These are phyloP conservation scores for Lipomyces japonicus DNA, from an alignment of 805 yeast species.

Conservation along the genomic window DNA sequence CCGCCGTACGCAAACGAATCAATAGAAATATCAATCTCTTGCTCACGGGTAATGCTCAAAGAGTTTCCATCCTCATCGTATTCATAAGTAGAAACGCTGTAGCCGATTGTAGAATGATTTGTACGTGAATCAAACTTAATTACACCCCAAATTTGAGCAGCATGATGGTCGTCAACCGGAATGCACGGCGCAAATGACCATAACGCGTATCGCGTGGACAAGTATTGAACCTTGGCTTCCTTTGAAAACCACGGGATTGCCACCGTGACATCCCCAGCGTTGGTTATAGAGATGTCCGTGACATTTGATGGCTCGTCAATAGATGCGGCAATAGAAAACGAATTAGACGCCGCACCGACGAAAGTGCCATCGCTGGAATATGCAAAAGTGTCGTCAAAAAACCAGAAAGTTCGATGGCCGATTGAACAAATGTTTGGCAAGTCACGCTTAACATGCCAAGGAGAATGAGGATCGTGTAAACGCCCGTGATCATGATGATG, in stretches of 20 bases:
- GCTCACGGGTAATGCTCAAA: slow-evolving; percentile 9
- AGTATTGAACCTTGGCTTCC: slow-evolving; percentile 15
- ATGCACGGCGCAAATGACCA: slow-evolving; percentile 21
- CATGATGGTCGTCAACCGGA: slow-evolving; percentile 8
- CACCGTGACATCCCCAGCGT: slow-evolving; percentile 11
- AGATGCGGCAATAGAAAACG: slow-evolving; percentile 9
- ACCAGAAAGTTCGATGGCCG: slow-evolving; percentile 22
- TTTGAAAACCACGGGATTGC: slow-evolving; percentile 21
- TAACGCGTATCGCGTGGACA: slow-evolving; percentile 15
- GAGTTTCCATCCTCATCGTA: slow-evolving; percentile 1
- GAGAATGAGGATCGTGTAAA: slow-evolving; percentile 8
- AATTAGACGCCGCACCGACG: slow-evolving; percentile 23
- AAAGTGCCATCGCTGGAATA: slow-evolving; percentile 12
- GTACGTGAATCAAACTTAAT: slow-evolving; percentile 10
- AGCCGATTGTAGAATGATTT: slow-evolving; percentile 4
- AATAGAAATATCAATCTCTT: not conserved
- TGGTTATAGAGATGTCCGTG: slow-evolving; percentile 12
- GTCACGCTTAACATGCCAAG: slow-evolving; percentile 20
- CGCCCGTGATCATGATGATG: slow-evolving; percentile 5
- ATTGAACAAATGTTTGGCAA: slow-evolving; percentile 15
- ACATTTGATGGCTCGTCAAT: slow-evolving; percentile 5
- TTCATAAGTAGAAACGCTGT: slow-evolving; percentile 12
- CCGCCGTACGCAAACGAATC: slow-evolving; percentile 15
- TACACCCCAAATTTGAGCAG: slow-evolving; percentile 20
- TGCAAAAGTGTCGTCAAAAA: slow-evolving; percentile 23